A percentile compares a stretch with the other conserved stretches of the same genome.
These are phyloP conservation scores for Panaeolus cyanescens DNA, from an alignment of 768 basidiomycete species.

Conservation along the genomic window DNA sequence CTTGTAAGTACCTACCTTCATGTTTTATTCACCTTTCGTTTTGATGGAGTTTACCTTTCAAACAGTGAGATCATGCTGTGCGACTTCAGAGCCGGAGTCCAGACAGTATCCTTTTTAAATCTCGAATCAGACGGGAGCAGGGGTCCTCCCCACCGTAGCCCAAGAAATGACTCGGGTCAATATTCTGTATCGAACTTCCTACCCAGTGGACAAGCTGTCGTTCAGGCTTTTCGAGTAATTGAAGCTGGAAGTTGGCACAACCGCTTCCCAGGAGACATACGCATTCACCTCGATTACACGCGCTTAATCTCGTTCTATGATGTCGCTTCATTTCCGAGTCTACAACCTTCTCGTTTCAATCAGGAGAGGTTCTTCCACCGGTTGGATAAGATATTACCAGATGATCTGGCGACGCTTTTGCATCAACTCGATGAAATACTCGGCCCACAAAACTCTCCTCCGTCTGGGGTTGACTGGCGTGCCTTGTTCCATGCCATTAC, in stretches of 20 bases:
- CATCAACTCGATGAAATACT: conserved; percentile 28
- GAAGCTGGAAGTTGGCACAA: conserved; percentile 44
- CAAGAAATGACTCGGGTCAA: neutral
- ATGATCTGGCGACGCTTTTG: conserved; percentile 25
- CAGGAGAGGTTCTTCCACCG: conserved; percentile 37
- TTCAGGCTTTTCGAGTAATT: conserved; percentile 19
- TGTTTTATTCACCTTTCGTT: neutral
- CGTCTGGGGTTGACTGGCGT: conserved; percentile 44
- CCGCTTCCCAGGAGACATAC: conserved; percentile 42
- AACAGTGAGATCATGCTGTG: conserved; percentile 52
- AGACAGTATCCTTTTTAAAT: conserved; percentile 40
- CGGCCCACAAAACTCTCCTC: conserved; percentile 7
- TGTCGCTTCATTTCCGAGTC: conserved; percentile 33
- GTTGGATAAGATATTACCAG: conserved; percentile 27
- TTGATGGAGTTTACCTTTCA: neutral
- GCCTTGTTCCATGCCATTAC: conserved; percentile 36
- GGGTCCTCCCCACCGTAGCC: neutral
- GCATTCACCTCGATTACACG: conserved; percentile 42
- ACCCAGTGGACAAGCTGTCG: neutral
- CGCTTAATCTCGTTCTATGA: conserved; percentile 48
- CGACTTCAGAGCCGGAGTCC: conserved; percentile 42
- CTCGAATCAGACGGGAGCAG: conserved; percentile 16
- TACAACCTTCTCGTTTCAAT: conserved; percentile 29
- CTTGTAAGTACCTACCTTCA: conserved; percentile 35
- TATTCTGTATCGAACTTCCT: neutral